Conservation (phyloP, 768 basidiomycete genomes). For the Amylocystis lapponica region DNA sequence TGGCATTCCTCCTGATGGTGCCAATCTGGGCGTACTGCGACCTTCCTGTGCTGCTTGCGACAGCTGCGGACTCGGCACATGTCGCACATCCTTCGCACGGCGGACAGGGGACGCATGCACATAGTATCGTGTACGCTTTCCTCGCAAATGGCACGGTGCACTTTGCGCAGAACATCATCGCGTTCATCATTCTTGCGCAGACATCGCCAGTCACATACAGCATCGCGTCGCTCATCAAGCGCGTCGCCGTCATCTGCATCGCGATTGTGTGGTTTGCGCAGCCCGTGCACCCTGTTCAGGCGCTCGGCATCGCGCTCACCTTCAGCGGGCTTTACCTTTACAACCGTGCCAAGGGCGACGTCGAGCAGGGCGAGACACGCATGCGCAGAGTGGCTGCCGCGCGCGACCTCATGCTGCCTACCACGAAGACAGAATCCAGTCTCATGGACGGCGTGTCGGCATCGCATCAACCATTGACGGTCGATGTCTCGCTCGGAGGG, state of each 20-base stretch:
- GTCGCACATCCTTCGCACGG: constrained; percentile 40
- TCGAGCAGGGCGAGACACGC: constrained; percentile 89
- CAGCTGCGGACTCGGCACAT: constrained; percentile 33
- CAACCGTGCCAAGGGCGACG: constrained; percentile 88
- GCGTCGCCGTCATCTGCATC: constrained; percentile 96
- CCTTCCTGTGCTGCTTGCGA: constrained; percentile 58
- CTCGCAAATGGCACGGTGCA: constrained; percentile 94
- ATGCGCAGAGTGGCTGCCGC: constrained; percentile 72
- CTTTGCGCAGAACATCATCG: constrained; percentile 96
- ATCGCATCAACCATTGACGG: constrained; percentile 10
- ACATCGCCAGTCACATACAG: constrained; percentile 99
- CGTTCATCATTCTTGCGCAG: constrained; percentile 91
- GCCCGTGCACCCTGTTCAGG: constrained; percentile 77
- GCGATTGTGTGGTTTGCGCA: constrained; percentile 97
- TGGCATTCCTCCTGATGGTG: constrained; percentile 94
- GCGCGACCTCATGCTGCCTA: constrained; percentile 63
- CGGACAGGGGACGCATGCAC: constrained; percentile 37
- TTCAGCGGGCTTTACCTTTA: constrained; percentile 94
- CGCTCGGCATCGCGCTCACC: constrained; percentile 83
- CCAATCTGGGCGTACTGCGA: constrained; percentile 94
- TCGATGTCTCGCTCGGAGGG: constrained; percentile 7
- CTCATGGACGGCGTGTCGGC: constrained; percentile 40
- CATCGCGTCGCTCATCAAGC: constrained; percentile 96
- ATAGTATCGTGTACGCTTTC: constrained; percentile 76
- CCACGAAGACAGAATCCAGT: constrained; percentile 53